Percentiles rank a stretch among this genome's conserved stretches.
Conservation (phyloP, 129 eudicot genomes). For the Flaveria robusta region DNA sequence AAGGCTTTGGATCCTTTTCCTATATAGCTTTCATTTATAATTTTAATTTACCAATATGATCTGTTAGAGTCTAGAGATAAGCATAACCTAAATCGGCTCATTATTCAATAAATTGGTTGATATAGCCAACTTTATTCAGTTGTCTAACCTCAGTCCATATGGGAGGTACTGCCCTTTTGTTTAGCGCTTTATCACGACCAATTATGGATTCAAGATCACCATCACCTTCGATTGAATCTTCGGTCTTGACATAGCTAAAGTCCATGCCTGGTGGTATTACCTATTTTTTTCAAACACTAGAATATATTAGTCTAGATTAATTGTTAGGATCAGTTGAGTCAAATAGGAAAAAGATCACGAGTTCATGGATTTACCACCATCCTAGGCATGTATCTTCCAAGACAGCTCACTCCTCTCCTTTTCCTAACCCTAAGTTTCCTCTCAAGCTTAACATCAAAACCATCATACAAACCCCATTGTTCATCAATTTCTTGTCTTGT, state of each 20-base stretch:
- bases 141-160: conserved; percentile 78
- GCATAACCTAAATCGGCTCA: neutral
- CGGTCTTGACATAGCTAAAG: conserved; percentile 70
- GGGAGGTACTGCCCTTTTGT: conserved; percentile 64
- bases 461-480: conserved; percentile 91
- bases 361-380: conserved; percentile 55
- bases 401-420: conserved; percentile 67
- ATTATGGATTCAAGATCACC: conserved; percentile 71
- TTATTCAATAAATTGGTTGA: neutral
- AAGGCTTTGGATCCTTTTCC: too few relatives aligned
- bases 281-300: conserved; percentile 33
- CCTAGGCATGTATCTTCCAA: conserved; percentile 83
- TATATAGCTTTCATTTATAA: neutral
- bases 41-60: neutral
- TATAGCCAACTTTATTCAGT: neutral
- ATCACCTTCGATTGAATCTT: conserved; percentile 54
- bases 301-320: conserved; percentile 11
- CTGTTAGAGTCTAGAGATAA: neutral
- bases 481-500: conserved; percentile 87
- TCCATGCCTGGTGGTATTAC: conserved; percentile 93
- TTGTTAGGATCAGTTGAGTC: neutral
- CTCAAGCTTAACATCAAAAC: conserved; percentile 74
- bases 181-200: conserved; percentile 53
- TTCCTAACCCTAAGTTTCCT: conserved; percentile 73
- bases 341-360: neutral